A percentile compares a stretch with the other conserved stretches of the same genome.
These are phyloP conservation scores for Sporodiniella umbellata DNA, from an alignment of 371 early-diverging fungal species.

Conservation along the genomic window DNA sequence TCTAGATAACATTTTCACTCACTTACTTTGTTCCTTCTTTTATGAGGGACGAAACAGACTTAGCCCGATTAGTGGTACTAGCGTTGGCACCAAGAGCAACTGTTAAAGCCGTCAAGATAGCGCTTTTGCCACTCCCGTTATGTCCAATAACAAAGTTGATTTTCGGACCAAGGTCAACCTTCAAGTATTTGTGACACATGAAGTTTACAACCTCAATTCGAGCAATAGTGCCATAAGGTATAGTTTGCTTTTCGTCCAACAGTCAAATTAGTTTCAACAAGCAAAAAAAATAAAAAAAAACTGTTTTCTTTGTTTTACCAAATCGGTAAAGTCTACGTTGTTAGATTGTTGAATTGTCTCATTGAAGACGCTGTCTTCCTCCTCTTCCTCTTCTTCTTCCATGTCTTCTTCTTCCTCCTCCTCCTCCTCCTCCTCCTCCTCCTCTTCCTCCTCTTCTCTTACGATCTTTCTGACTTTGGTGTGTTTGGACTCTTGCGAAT, in stretches of 20 bases:
- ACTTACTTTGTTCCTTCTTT: slow-evolving; percentile 76
- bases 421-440: slow-evolving; percentile 8
- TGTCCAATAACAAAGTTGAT: slow-evolving; percentile 96
- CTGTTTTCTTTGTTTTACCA: slow-evolving; percentile 6
- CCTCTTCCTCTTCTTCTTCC: slow-evolving; percentile 1
- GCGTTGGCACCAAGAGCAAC: slow-evolving; percentile 93
- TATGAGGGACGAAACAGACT: slow-evolving; percentile 74
- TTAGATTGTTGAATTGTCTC: not conserved
- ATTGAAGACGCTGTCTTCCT: not conserved
- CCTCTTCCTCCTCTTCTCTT: not conserved
- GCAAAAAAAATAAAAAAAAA: not conserved
- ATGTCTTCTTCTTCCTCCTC: too few species aligned
- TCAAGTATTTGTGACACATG: slow-evolving; percentile 89
- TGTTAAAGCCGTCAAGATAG: slow-evolving; percentile 88
- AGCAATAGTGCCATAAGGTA: slow-evolving; percentile 75
- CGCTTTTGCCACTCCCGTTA: slow-evolving; percentile 97
- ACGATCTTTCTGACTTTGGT: slow-evolving; percentile 1
- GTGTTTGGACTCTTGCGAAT: not conserved
- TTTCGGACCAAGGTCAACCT: slow-evolving; percentile 77
- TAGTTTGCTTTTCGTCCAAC: slow-evolving; percentile 43
- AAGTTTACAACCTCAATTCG: slow-evolving; percentile 83
- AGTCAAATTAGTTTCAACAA: not conserved
- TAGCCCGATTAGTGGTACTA: slow-evolving; percentile 80
- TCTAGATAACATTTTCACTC: not conserved
- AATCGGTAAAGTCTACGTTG: not conserved